Conservation (phyloP, 2,329 filamentous ascomycete species). For the Ascochyta rabiei region DNA sequence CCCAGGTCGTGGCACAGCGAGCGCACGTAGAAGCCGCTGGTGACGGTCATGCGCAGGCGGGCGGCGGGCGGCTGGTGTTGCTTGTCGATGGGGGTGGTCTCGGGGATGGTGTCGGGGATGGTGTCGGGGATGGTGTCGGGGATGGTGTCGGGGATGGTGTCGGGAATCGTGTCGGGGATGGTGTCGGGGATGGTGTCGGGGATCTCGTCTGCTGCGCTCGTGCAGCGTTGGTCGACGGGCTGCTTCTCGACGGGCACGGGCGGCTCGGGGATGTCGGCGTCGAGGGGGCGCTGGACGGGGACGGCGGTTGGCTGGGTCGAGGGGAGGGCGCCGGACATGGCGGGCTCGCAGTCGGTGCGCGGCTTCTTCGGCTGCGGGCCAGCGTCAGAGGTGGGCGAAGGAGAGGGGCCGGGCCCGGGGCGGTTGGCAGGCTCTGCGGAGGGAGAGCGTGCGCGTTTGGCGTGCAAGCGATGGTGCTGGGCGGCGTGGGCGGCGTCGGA, state of each 20-base stretch:
- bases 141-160: neutral
- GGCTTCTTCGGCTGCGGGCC: conserved; percentile 33
- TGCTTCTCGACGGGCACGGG: conserved; percentile 13
- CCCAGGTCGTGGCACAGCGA: conserved; percentile 93
- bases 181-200: conserved; percentile 1
- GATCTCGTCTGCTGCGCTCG: neutral
- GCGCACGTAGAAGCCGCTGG: conserved; percentile 95
- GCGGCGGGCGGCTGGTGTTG: conserved; percentile 65
- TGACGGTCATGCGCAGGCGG: conserved; percentile 87
- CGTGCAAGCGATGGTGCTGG: conserved; percentile 37
- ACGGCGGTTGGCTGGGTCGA: neutral
- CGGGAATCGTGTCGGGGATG: no score
- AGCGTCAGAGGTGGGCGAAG: conserved; percentile 5
- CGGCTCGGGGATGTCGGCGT: conserved; percentile 9
- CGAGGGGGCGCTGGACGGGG: neutral
- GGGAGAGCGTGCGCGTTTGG: conserved; percentile 31
- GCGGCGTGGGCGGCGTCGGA: conserved; percentile 34
- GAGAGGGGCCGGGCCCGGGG: neutral
- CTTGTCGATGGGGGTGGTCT: neutral
- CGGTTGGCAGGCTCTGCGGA: conserved; percentile 13
- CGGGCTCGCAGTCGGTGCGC: conserved; percentile 36
- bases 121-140: neutral
- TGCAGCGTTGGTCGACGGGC: neutral
- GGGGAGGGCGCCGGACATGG: conserved; percentile 43
- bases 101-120: neutral